phyloP scores from a whole-genome alignment of 495 filamentous ascomycete species.

The Neurospora tetraspora region DNA sequence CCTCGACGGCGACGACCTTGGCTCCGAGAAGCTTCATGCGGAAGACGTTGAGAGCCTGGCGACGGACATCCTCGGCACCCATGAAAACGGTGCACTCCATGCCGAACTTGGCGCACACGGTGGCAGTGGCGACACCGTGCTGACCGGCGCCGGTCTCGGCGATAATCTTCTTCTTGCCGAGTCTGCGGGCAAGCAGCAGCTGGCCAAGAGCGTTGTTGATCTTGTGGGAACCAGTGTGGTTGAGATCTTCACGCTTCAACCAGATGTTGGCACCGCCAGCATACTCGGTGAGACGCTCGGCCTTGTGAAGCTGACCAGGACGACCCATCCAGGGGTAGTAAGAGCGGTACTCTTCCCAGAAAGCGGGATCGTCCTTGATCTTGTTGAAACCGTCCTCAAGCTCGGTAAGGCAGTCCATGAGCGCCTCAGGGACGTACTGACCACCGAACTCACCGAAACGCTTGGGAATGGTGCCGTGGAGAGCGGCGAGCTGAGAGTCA shows the following conservation, averaged over 20 bases:
- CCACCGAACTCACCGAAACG: conserved; percentile 96
- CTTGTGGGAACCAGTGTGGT: conserved; percentile 82
- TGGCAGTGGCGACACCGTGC: conserved; percentile 91
- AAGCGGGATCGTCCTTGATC: conserved; percentile 73
- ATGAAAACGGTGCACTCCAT: conserved; percentile 95
- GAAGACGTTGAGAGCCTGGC: conserved; percentile 93
- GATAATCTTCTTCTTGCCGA: conserved; percentile 91
- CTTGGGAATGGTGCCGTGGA: conserved; percentile 54
- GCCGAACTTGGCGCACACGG: conserved; percentile 92
- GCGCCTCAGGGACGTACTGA: conserved; percentile 95
- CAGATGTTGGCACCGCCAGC: conserved; percentile 90
- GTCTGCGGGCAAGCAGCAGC: conserved; percentile 64
- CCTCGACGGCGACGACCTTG: conserved; percentile 75
- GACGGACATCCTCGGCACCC: conserved; percentile 88
- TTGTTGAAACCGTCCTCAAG: conserved; percentile 86
- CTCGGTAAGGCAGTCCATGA: conserved; percentile 93
- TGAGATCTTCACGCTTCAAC: conserved; percentile 90
- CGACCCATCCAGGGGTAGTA: conserved; percentile 98
- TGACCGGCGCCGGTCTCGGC: conserved; percentile 95
- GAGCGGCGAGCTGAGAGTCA: conserved; percentile 33
- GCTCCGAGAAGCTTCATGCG: conserved; percentile 93
- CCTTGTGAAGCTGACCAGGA: conserved; percentile 81
- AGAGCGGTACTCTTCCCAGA: conserved; percentile 95
- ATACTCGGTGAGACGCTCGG: conserved; percentile 76
- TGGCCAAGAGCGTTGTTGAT: conserved; percentile 96